Evolutionary conservation across 495 filamentous ascomycete genomes (phyloP), one percentile per base, ranked within the genome.

Genomic region (Sphaerosporella brunnea): DNA sequence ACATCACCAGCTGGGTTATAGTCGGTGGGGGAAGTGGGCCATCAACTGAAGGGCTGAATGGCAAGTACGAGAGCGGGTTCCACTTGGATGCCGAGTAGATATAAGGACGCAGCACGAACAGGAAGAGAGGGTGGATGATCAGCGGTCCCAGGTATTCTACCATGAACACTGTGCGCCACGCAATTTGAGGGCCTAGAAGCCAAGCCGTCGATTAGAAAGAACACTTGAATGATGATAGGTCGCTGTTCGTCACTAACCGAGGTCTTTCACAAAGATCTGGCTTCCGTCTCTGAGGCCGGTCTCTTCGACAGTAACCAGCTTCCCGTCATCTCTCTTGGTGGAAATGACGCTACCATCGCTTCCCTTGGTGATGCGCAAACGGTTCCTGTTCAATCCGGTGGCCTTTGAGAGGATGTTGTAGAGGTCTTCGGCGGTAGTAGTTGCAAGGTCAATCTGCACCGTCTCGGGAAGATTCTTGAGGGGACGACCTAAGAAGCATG

Each of bases 141-240:
- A 96, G 76, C n/a, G 90, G 90, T 5, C 90, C 90, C 48, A 85
- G 67, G 65, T 97, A 97, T 69, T 97, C 90, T 63, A 94, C 75
- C 49, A 93, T 65, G 68, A 86, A 97, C 58, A 95, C 92, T 44
- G 84, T 87, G 50, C 78, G 80, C 90, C 90, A 97, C 41, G 74
- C 76, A 48, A 95, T 82, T 64, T 97, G 90, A 24, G 79, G 79
- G 39, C 90, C 88, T 95, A 35, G 3, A 32, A 19, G 20, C 35
- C 15, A 26, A 18, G 30, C 28, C 7, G 26, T 38, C 24, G 32
- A 40, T 24, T 32, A 36, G 45, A 45, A 18, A 32, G 21, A 16
- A 13, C 23, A 28, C 25, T 15, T 39, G 11, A 40, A 10, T 7
- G 37, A 1, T 10, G 10, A 40, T 16, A 21, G 37, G n/a, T n/a